Evolutionary conservation across 2,329 filamentous ascomycete species (phyloP), one percentile per base, ranked within the genome.

Genomic region (Cladophialophora chaetospira): DNA sequence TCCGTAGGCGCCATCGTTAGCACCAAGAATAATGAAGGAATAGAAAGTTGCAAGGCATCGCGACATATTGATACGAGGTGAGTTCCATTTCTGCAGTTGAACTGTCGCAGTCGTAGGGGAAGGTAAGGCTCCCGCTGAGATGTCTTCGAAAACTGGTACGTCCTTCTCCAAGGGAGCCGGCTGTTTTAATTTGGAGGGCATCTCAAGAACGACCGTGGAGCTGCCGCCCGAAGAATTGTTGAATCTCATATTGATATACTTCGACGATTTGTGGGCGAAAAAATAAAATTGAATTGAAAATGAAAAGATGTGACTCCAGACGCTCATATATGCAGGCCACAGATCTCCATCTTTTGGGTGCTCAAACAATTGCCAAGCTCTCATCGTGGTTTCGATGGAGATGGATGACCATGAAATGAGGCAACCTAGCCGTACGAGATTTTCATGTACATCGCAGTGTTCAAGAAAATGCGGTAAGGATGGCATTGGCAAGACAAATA

Each of bases 1-100:
- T 49, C 81, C 81, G 47, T 82, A 82, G 15, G 79, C 78, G 1
- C 78, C 77, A 64, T 83, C 81, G 36, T 82, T 83, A 15, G 79
- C 75, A 0, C 83, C 83, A 59, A 82, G 76, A 3, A 82, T 76
- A 11, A 81, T 65, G 57, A 86, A 81, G 9, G 77, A 79, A 69
- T 75, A 82, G 70, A 83, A 85, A 83, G 83, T 80, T 0, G 82
- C 77, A 31, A 82, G 70, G 43, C 83, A 82, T 35, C 85, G 80
- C 63, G 75, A 84, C 3, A 82, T 72, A 67, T 87, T 89, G 38
- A 76, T 74, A 6, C 72, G 69, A 0, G 86, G 80, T n/a, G 74
- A 71, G 65, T 88, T 88, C 88, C 87, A 90, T 70, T 70, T 74
- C 65, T 87, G 81, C 13, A 75, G 65, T 53, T 74, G 71, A 26